phyloP scores from a whole-genome alignment of 2,329 filamentous ascomycete genomes.

The Teratosphaeria pseudoeucalypti region DNA sequence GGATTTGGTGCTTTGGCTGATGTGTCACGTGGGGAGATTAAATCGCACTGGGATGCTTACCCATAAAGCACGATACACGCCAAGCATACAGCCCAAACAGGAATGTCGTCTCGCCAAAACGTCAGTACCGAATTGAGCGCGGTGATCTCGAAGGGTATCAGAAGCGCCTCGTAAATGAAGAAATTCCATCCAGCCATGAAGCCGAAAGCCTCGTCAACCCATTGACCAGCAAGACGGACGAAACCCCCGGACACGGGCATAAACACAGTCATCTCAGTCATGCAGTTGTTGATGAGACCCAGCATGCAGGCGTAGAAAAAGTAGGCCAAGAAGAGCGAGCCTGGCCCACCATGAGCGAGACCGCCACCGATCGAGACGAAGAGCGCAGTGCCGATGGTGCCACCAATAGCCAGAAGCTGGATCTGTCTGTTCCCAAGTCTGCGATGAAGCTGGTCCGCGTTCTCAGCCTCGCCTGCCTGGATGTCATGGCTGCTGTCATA shows the following conservation, averaged over 20 bases:
- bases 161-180: slow-evolving; percentile 41
- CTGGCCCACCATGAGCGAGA: slow-evolving; percentile 40
- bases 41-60: slow-evolving; percentile 3
- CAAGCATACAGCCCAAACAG: slow-evolving; percentile 31
- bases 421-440: slow-evolving; percentile 25
- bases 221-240: slow-evolving; percentile 53
- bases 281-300: slow-evolving; percentile 53
- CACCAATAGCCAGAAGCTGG: slow-evolving; percentile 28
- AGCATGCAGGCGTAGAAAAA: slow-evolving; percentile 46
- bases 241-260: slow-evolving; percentile 56
- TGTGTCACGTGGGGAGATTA: slow-evolving; percentile 2
- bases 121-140: slow-evolving; percentile 32
- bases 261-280: slow-evolving; percentile 54
- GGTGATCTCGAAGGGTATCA: slow-evolving; percentile 45
- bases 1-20: background rate
- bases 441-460: slow-evolving; percentile 18
- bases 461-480: background rate
- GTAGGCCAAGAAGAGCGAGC: slow-evolving; percentile 49
- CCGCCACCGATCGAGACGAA: slow-evolving; percentile 46
- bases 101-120: slow-evolving; percentile 36
- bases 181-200: slow-evolving; percentile 32
- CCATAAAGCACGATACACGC: slow-evolving; percentile 28
- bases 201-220: slow-evolving; percentile 52
- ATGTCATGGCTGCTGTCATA: background rate
- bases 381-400: slow-evolving; percentile 24